A percentile compares a stretch with the other conserved stretches of the same genome.
Evolutionary conservation across 352 stramenopile species (phyloP).

Genomic region (Pythium chondricola): DNA sequence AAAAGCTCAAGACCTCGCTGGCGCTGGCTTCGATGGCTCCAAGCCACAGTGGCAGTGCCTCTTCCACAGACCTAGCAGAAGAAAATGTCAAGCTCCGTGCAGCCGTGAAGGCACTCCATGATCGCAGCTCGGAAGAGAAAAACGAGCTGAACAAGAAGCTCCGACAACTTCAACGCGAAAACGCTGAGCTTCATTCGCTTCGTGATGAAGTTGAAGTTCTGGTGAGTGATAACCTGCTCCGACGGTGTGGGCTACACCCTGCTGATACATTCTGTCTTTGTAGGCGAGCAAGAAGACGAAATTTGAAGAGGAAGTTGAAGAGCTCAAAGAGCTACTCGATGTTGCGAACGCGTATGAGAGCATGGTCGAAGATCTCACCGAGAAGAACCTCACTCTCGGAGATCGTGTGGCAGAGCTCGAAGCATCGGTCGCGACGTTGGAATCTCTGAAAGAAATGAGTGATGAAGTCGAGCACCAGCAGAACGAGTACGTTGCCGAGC

Average conservation of each 20-base stretch:
- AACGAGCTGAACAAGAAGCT: conserved; percentile 76
- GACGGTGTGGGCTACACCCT: background rate
- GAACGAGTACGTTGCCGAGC: conserved; percentile 71
- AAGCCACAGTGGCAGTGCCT: conserved; percentile 28
- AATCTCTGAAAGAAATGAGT: conserved; percentile 76
- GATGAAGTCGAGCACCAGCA: conserved; percentile 89
- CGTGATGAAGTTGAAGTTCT: conserved; percentile 71
- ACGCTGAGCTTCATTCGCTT: conserved; percentile 49
- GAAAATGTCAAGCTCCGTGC: conserved; percentile 82
- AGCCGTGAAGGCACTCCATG: conserved; percentile 78
- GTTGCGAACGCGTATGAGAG: conserved; percentile 81
- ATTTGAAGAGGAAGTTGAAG: conserved; percentile 61
- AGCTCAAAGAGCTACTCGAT: conserved; percentile 84
- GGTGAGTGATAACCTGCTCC: conserved; percentile 26
- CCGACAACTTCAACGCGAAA: conserved; percentile 66
- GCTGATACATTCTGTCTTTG: background rate
- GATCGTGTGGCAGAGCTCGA: conserved; percentile 78
- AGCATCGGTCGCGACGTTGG: conserved; percentile 60
- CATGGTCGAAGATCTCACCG: conserved; percentile 85
- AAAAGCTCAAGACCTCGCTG: conserved; percentile 64
- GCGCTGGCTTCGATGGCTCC: conserved; percentile 38
- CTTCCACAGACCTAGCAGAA: conserved; percentile 39
- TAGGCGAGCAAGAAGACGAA: conserved; percentile 49
- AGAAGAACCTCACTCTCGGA: conserved; percentile 82
- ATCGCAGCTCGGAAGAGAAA: conserved; percentile 75